Conservation (phyloP, 73 alveolate species). For the Blepharisma stoltei region DNA sequence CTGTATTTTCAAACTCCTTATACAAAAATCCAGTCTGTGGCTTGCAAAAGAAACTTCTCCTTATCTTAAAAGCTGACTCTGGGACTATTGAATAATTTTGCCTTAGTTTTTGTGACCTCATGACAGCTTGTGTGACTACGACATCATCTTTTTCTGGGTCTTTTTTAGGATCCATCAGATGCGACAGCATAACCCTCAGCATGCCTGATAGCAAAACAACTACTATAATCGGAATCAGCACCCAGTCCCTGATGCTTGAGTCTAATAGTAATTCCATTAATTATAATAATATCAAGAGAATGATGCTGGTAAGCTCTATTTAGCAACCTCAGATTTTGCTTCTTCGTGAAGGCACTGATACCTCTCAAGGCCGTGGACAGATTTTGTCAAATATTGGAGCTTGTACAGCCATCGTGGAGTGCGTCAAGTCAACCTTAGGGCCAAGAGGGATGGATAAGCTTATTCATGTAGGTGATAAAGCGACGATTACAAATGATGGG, state of each 20-base stretch:
- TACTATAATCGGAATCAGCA: slow-evolving; percentile 14
- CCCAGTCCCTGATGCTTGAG: slow-evolving; percentile 31
- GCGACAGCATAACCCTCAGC: not conserved
- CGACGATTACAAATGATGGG: slow-evolving; percentile 97
- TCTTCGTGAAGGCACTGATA: slow-evolving; percentile 73
- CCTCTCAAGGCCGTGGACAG: slow-evolving; percentile 68
- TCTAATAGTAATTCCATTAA: slow-evolving; percentile 29
- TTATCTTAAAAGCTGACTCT: not conserved
- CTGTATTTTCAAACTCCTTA: not conserved
- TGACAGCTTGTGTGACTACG: not conserved
- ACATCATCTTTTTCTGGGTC: slow-evolving; percentile 19
- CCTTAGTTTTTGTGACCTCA: not conserved
- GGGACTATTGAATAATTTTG: not conserved
- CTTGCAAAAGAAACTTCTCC: slow-evolving; percentile 23
- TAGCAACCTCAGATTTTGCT: slow-evolving; percentile 65
- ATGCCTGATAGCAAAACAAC: slow-evolving; percentile 27
- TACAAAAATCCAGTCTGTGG: not conserved
- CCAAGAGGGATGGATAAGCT: slow-evolving; percentile 99
- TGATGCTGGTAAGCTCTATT: slow-evolving; percentile 22
- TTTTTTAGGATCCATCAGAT: slow-evolving; percentile 6
- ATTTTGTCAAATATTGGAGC: slow-evolving; percentile 78
- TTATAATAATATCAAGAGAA: not conserved
- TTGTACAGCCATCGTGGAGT: slow-evolving; percentile 86
- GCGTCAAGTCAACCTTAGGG: slow-evolving; percentile 86
- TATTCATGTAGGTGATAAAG: slow-evolving; percentile 70